These are phyloP conservation scores for Pichia sp. DNA, from an alignment of 1,139 yeast genomes.

Conservation along the genomic window DNA sequence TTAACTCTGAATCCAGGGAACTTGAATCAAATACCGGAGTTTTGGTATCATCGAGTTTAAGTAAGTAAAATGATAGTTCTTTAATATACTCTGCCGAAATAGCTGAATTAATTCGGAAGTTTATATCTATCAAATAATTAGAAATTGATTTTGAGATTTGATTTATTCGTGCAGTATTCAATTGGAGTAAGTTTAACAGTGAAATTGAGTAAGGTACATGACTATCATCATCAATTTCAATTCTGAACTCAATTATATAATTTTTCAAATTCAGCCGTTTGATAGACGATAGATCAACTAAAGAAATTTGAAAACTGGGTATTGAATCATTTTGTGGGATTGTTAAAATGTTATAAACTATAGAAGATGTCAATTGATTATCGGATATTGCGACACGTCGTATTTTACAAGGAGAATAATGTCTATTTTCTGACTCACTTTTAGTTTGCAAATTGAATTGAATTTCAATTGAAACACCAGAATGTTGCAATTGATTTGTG, in stretches of 20 bases:
- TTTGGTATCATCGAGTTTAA: too few relatives aligned
- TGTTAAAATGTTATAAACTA: not conserved
- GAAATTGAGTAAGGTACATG: slow-evolving; percentile 1
- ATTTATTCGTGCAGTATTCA: slow-evolving; percentile 1
- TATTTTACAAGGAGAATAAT: too few relatives aligned
- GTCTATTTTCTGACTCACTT: too few relatives aligned
- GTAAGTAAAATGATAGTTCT: too few relatives aligned
- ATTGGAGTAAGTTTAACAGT: slow-evolving; percentile 6
- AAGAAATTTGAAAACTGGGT: not conserved
- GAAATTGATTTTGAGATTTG: slow-evolving; percentile 5
- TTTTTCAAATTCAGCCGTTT: slow-evolving; percentile 6
- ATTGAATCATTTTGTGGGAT: too few relatives aligned
- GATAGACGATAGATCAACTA: slow-evolving; percentile 6
- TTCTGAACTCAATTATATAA: slow-evolving; percentile 5
- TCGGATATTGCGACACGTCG: not conserved
- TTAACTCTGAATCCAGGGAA: too few relatives aligned
- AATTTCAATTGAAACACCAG: too few relatives aligned
- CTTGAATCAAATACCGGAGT: too few relatives aligned
- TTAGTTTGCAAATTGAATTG: too few relatives aligned
- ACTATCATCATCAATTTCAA: not conserved
- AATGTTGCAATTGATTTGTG: too few relatives aligned
- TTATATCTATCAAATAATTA: not conserved
- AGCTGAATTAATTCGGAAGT: not conserved
- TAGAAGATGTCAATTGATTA: slow-evolving; percentile 1
- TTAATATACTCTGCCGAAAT: too few relatives aligned